phyloP scores from a whole-genome alignment of 139 green algal genomes.

The Astrephomene gubernaculifera region DNA sequence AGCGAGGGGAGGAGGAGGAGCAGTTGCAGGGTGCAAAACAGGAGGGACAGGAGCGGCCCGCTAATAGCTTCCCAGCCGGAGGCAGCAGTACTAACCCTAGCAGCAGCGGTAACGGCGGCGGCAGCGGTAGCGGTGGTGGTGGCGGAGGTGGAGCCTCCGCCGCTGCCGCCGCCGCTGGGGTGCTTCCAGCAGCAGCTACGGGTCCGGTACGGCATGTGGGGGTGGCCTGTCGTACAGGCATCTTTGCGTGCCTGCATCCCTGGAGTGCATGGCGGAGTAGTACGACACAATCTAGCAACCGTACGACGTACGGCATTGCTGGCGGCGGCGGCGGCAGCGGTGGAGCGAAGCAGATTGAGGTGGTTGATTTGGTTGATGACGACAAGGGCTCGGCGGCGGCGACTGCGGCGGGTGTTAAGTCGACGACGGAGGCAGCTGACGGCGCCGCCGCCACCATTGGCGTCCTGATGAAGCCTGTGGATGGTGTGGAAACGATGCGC shows the following conservation, averaged over 20 bases:
- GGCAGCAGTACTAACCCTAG: too few species aligned
- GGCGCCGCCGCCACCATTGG: too few species aligned
- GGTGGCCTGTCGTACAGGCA: slow-evolving; percentile 17
- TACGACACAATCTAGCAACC: background rate
- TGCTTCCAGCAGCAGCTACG: background rate
- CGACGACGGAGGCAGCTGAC: too few species aligned
- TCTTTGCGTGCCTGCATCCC: slow-evolving; percentile 16
- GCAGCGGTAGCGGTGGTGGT: background rate
- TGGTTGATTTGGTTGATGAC: background rate
- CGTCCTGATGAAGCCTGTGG: too few species aligned
- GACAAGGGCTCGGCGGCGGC: background rate
- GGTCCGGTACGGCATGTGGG: background rate
- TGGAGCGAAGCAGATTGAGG: background rate
- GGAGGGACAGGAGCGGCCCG: background rate
- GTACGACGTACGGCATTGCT: background rate
- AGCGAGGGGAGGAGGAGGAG: too few species aligned
- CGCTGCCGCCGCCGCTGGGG: background rate
- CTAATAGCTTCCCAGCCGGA: background rate
- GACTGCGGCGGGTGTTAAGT: background rate
- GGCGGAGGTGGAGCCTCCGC: background rate
- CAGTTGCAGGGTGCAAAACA: background rate
- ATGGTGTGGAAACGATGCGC: too few species aligned
- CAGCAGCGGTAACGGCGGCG: background rate
- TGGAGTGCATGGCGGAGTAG: slow-evolving; percentile 5
- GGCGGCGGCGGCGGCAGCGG: background rate